Evolutionary conservation across 106 monocot genomes (phyloP), one percentile per base, ranked within the genome.

Genomic region (Dioscorea alata): DNA sequence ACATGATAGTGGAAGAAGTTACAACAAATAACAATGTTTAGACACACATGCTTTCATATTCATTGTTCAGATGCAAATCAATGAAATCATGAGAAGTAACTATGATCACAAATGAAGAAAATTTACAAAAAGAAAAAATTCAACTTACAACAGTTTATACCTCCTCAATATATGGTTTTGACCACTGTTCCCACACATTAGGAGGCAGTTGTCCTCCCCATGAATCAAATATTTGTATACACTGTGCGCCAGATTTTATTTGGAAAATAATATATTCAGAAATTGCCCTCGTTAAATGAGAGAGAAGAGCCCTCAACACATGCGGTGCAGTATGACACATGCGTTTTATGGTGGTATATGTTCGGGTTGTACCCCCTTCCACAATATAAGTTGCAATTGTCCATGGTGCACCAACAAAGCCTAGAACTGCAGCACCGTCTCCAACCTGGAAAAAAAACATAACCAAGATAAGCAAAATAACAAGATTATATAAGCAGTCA

Each of bases 401-500:
- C 92, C 96, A 97, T 63, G 96, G 96, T n/a, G 92, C 89, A 2
- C 96, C 96, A 60, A 92, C 91, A 87, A 97, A 97, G 57, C 92
- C 96, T 8, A 97, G 73, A 18, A 97, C 67, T 51, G 96, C 89
- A 61, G 89, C 86, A 60, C 74, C 65, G n/a, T 86, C 88, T n/a
- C 82, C 88, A 71, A 96, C 88, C 95, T 95, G 74, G 5, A 67
- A 69, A 67, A n/a, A 59, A 59, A 67, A 0, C 68, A 8, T 20
- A 61, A 50, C 31, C 58, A 52, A 69, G 23, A 7, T 23, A 69
- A 2, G 48, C 33, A 34, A 73, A 15, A 50, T 63, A 20, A n/a
- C 7, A 64, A 42, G 33, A 42, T 4, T 14, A 5, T 16, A 31
- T 23, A 59, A 59, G 34, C 34, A 12, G 16, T 60, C 15, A 24